Base-by-base conservation (phyloP, 352 stramenopile species). In the Phytophthora colocasiae region DNA sequence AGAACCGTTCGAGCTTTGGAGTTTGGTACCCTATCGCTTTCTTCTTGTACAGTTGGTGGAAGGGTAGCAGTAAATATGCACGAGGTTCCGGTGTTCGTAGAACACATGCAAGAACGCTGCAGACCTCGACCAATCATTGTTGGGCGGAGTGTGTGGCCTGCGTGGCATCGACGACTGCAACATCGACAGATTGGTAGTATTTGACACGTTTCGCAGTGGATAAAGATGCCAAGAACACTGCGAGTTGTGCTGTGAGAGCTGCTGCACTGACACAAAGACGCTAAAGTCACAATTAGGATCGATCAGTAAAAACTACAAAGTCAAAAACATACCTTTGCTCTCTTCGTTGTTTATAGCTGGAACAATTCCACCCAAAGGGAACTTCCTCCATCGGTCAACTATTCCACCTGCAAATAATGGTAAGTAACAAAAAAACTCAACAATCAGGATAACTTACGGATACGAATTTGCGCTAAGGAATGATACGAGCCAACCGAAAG, bases 311-410 rank as follows among this genome's bases (percentile, higher is more conserved):
- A 26, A 41, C 11, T 11, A 22, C 22, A 22, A 22, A 22, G 22
- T 22, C 22, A 22, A 0, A 22, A 22, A 34, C 29, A 34, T 52
- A 75, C 32, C 58, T 63, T 69, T 55, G 1, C 52, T 1, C 5
- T 49, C 59, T 4, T 73, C 26, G 34, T 71, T 39, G 15, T 32
- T 19, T 8, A 88, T 43, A 1, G 39, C 68, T 15, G 74, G 6
- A 1, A 29, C 60, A 39, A 89, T 49, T 1, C 31, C 14, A 6
- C 53, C 67, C n/a, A 91, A 43, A 5, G 79, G 68, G 48, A 92
- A 87, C 49, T 87, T 84, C 4, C 81, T 73, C 80, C 85, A 93
- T 43, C 81, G 81, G 75, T 93, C 82, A 32, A 85, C 75, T 19
- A 63, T 50, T 1, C 66, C 74, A 1, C 69, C 77, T 85, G 55